Conservation (phyloP, 106 monocot genomes). For the Dactylorhiza incarnata region DNA sequence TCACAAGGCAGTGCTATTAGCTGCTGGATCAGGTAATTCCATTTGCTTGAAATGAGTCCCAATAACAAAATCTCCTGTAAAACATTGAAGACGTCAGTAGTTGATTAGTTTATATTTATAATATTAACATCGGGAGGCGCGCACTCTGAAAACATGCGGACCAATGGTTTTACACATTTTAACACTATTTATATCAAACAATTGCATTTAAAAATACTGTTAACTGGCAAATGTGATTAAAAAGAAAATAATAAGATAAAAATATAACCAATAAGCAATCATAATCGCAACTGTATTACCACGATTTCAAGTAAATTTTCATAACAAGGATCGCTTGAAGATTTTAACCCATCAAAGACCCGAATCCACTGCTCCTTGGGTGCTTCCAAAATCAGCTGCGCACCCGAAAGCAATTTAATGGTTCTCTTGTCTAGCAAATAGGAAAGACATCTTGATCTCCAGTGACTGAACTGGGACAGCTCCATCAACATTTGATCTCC, state of each 20-base stretch:
- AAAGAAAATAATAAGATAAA: not conserved
- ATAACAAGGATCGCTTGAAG: conserved; percentile 18
- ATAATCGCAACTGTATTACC: conserved; percentile 27
- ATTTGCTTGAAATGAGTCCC: conserved; percentile 43
- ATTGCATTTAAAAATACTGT: not conserved
- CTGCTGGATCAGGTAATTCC: conserved; percentile 35
- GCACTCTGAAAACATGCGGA: too few relatives aligned
- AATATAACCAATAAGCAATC: not conserved
- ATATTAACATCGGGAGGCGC: too few relatives aligned
- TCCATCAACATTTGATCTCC: conserved; percentile 16
- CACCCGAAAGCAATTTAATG: conserved; percentile 55
- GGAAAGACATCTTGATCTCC: conserved; percentile 58
- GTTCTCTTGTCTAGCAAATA: conserved; percentile 72
- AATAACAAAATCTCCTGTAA: conserved; percentile 55
- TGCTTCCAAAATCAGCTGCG: conserved; percentile 60
- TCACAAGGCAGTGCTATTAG: conserved; percentile 35
- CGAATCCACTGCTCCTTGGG: conserved; percentile 67
- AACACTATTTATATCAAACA: not conserved
- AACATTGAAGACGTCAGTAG: conserved; percentile 4
- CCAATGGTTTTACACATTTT: not conserved
- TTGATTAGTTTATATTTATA: not conserved
- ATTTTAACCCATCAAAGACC: conserved; percentile 45
- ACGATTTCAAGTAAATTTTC: conserved; percentile 45
- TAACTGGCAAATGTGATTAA: not conserved
- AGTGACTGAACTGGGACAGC: conserved; percentile 30